Conservation (phyloP, 805 yeast genomes). For the Candida cerambycidarum region DNA sequence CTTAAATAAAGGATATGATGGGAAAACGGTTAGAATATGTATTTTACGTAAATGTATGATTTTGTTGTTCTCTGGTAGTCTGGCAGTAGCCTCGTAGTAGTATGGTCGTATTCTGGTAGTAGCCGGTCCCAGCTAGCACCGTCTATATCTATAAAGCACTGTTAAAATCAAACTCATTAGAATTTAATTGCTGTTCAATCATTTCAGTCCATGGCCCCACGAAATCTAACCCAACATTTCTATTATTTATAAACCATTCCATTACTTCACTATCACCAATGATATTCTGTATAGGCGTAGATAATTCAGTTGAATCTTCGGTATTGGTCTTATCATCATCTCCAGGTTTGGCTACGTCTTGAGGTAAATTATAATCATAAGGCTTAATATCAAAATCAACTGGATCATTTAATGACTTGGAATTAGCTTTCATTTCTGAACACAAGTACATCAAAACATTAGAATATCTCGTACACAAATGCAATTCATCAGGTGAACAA, state of each 20-base stretch:
- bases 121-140: no score
- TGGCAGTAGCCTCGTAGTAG: no score
- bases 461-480: slow-evolving; percentile 76
- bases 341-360: background rate
- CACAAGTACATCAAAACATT: slow-evolving; percentile 74
- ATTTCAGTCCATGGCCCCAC: slow-evolving; percentile 80
- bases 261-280: slow-evolving; percentile 42
- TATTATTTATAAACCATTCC: slow-evolving; percentile 44
- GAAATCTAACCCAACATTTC: slow-evolving; percentile 42
- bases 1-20: no score
- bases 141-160: slow-evolving; percentile 14
- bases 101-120: no score
- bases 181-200: slow-evolving; percentile 62
- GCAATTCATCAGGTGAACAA: slow-evolving; percentile 87
- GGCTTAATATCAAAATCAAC: slow-evolving; percentile 8
- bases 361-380: slow-evolving; percentile 5
- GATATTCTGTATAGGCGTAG: slow-evolving; percentile 20
- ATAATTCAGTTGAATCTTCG: background rate
- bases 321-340: background rate
- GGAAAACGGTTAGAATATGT: no score
- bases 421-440: slow-evolving; percentile 63
- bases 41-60: no score
- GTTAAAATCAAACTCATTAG: slow-evolving; percentile 32
- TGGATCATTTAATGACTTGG: slow-evolving; percentile 22
- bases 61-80: no score